Evolutionary conservation across 106 monocot species (phyloP).

Genomic region (Ottelia alismoides): DNA sequence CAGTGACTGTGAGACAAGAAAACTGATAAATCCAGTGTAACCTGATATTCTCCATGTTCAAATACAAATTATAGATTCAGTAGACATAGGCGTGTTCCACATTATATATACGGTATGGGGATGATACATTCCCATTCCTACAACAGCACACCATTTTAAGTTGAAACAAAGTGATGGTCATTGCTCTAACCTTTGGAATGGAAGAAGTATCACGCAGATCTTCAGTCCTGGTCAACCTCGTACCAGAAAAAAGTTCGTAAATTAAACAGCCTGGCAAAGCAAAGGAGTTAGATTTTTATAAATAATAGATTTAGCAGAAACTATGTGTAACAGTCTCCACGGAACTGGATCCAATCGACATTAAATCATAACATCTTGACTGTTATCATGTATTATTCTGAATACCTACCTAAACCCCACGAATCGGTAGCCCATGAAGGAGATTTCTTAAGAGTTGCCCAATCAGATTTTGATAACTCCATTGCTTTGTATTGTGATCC

Average conservation of each 20-base stretch:
- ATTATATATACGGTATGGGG: too few species aligned
- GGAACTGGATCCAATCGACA: background rate
- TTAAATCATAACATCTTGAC: background rate
- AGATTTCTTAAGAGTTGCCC: slow-evolving; percentile 75
- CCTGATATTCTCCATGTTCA: too few species aligned
- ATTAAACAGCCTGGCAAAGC: slow-evolving; percentile 70
- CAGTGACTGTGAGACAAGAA: too few species aligned
- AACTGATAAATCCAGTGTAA: too few species aligned
- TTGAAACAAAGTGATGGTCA: too few species aligned
- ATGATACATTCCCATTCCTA: too few species aligned
- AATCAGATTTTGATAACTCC: slow-evolving; percentile 87
- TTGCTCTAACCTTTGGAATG: slow-evolving; percentile 82
- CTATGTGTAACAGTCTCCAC: background rate
- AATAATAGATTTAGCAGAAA: too few species aligned
- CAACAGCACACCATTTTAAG: too few species aligned
- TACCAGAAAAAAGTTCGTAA: slow-evolving; percentile 85
- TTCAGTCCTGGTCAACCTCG: slow-evolving; percentile 75
- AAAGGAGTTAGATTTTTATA: background rate
- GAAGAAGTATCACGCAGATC: slow-evolving; percentile 71
- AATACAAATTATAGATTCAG: too few species aligned
- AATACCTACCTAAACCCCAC: slow-evolving; percentile 78
- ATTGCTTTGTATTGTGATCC: slow-evolving; percentile 86
- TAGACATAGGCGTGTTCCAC: too few species aligned
- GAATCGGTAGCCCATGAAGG: slow-evolving; percentile 95
- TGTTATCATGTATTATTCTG: background rate